Base-by-base conservation (phyloP, 1,284 basidiomycete genomes). In the Peniophora sp. region DNA sequence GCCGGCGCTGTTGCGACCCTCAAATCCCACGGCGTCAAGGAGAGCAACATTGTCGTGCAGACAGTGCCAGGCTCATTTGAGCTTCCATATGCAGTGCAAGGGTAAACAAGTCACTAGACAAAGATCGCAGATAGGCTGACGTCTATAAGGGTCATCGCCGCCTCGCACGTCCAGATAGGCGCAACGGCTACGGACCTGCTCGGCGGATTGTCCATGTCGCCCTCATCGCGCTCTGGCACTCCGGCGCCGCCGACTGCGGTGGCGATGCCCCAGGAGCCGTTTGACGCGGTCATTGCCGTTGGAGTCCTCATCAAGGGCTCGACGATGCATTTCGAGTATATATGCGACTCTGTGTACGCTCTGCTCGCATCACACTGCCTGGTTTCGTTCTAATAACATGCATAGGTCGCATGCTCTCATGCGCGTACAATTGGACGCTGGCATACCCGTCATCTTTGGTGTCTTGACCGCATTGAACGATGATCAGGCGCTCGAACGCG, bases 301-400 rank as follows among this genome's bases (percentile, higher is more conserved):
- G 96, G 96, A 10, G 92, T 95, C 44, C 84, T 99, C 64, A 97
- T 99, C 79, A 99, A 99, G 70, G 96, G 94, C 52, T 78, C 83
- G 3, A 97, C 94, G 14, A 96, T 96, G 92, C 94, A 97, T 72
- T 97, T 97, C 66, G 94, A 97, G 69, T 99, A 99, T 75, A 99
- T 99, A 67, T 92, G 83, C 64, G 94, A 98, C 60, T 81, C 85
- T 51, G 92, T 97, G 27, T 32, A 32, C 27, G 27, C 27, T 6
- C 12, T 32, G 5, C 27, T 6, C 5, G 12, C 27, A 6, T 12
- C 27, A 32, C 12, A 6, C 12, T 32, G 6, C 12, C 12, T 6
- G 12, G 27, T 12, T 32, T 5, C 12, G 27, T 32, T 32, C 27
- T 32, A 6, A 32, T 6, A 32, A 12, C 12, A 32, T 32, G 15